Evolutionary conservation across 2,329 filamentous ascomycete species (phyloP).

Genomic region (Hymenoscyphus linearis): DNA sequence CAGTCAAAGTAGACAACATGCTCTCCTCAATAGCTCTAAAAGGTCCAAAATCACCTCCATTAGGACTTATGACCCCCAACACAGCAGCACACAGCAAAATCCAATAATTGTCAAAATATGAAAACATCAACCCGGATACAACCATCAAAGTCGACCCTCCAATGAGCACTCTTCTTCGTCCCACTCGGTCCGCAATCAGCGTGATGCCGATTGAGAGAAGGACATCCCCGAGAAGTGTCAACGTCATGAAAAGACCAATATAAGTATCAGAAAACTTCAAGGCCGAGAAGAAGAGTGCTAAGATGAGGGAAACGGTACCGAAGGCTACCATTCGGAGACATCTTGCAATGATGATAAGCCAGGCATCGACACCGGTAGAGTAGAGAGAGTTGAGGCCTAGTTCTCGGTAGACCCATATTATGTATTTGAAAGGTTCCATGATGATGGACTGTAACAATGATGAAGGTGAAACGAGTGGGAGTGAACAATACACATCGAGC

Average conservation of each 20-base stretch:
- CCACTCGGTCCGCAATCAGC: constrained; percentile 51
- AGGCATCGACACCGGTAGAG: constrained; percentile 43
- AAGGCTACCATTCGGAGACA: constrained; percentile 58
- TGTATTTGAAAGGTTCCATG: constrained; percentile 5
- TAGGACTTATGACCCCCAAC: constrained; percentile 55
- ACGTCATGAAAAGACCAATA: constrained; percentile 61
- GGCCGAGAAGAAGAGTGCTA: constrained; percentile 49
- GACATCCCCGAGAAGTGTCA: constrained; percentile 55
- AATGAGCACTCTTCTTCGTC: constrained; percentile 46
- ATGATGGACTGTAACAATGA: not conserved
- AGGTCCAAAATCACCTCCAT: constrained; percentile 57
- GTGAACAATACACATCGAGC: not conserved
- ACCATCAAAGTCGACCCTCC: constrained; percentile 50
- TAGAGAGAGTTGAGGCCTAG: constrained; percentile 41
- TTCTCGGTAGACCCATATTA: constrained; percentile 33
- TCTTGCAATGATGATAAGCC: constrained; percentile 51
- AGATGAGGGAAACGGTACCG: constrained; percentile 49
- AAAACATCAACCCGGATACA: constrained; percentile 50
- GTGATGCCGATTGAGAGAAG: constrained; percentile 53
- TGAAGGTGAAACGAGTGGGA: not conserved
- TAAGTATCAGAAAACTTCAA: constrained; percentile 44
- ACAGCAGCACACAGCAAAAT: constrained; percentile 51
- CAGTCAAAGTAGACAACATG: constrained; percentile 49
- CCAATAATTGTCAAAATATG: constrained; percentile 48
- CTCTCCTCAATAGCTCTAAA: constrained; percentile 58